Evolutionary conservation across 345 rosid species (phyloP).

Genomic region (Gossypioides kirkii): DNA sequence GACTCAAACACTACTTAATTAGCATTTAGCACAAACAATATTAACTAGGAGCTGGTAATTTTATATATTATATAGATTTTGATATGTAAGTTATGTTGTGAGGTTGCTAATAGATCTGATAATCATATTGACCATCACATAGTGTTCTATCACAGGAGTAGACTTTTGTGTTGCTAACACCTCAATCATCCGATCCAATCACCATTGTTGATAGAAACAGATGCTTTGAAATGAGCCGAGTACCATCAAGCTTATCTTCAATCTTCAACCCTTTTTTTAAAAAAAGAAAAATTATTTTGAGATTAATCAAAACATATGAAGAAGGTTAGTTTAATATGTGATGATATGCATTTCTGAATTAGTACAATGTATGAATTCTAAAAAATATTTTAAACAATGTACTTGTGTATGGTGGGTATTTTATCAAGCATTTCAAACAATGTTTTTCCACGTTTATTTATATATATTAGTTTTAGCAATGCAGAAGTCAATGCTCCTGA

Average conservation of each 20-base stretch:
- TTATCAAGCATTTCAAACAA: too few relatives aligned
- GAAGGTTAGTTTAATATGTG: not conserved
- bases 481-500: not conserved
- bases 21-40: slow-evolving; percentile 14
- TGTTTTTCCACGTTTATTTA: too few relatives aligned
- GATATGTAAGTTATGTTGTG: slow-evolving; percentile 8
- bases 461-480: not conserved
- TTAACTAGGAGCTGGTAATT: slow-evolving; percentile 10
- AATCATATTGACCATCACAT: not conserved
- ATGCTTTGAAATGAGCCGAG: not conserved
- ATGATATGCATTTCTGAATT: not conserved
- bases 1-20: slow-evolving; percentile 10
- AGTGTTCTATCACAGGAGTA: not conserved
- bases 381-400: not conserved
- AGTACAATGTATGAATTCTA: not conserved
- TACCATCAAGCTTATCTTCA: not conserved
- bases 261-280: not conserved
- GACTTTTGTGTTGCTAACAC: not conserved
- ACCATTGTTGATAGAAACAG: not conserved
- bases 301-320: not conserved
- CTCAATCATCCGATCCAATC: not conserved
- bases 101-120: not conserved
- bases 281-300: not conserved
- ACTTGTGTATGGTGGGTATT: not conserved
- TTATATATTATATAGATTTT: not conserved